phyloP scores from a whole-genome alignment of 352 stramenopile genomes.

The Phytophthora quininea region DNA sequence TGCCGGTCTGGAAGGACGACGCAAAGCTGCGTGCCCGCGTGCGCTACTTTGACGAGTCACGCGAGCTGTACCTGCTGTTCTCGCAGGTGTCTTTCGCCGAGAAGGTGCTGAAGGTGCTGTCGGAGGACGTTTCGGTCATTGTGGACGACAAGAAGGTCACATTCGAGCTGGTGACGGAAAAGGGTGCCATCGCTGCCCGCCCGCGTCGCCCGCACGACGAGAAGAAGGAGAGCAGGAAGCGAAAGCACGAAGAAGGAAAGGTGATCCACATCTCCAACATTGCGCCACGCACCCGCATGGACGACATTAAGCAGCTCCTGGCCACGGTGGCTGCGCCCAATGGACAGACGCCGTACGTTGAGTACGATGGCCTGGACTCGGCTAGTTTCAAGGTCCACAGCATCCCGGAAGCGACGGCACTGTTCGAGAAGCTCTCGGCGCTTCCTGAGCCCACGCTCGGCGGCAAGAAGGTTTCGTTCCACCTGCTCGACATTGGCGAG shows the following conservation, averaged over 20 bases:
- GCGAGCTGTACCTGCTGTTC: conserved; percentile 84
- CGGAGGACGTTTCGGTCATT: conserved; percentile 44
- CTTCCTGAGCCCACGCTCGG: conserved; percentile 63
- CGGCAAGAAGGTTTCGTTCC: conserved; percentile 80
- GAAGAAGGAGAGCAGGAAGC: conserved; percentile 69
- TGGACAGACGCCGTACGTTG: conserved; percentile 71
- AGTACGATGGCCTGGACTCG: conserved; percentile 80
- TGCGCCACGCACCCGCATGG: conserved; percentile 64
- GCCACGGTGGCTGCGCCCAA: conserved; percentile 52
- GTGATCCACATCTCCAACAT: conserved; percentile 86
- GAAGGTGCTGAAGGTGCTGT: conserved; percentile 55
- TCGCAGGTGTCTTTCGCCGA: conserved; percentile 71
- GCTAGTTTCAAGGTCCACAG: conserved; percentile 74
- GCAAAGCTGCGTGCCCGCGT: conserved; percentile 67
- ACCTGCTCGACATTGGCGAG: conserved; percentile 72
- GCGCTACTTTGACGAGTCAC: conserved; percentile 66
- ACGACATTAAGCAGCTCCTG: conserved; percentile 88
- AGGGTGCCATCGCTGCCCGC: conserved; percentile 68
- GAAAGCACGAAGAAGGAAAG: conserved; percentile 79
- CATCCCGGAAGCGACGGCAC: conserved; percentile 41
- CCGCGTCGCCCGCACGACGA: conserved; percentile 51
- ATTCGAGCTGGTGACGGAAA: conserved; percentile 84
- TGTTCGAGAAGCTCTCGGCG: conserved; percentile 81
- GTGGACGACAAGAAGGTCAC: conserved; percentile 67
- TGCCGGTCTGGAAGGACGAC: conserved; percentile 76